Percentiles rank a stretch among this genome's conserved stretches.
These are phyloP conservation scores for Fusarium cyanostomum DNA, from an alignment of 2,329 filamentous ascomycete species.

Conservation along the genomic window DNA sequence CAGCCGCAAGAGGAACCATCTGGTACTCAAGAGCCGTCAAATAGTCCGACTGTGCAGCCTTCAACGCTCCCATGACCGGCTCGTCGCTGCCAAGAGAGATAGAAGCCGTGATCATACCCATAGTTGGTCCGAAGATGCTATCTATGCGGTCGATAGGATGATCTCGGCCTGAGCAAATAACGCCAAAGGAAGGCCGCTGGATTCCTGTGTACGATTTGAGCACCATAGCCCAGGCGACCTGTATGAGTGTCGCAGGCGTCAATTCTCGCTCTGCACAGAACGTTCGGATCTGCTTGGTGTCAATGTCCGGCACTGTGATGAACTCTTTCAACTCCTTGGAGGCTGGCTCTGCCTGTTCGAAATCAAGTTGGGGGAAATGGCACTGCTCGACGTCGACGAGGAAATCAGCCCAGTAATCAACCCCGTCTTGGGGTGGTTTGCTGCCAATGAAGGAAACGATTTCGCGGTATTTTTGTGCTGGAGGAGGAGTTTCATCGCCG, in stretches of 20 bases:
- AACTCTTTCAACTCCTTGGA: background rate
- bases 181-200: conserved; percentile 62
- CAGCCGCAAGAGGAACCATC: conserved; percentile 58
- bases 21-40: conserved; percentile 58
- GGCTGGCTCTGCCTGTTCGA: background rate
- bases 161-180: conserved; percentile 63
- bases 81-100: conserved; percentile 48
- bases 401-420: background rate
- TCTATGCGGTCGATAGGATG: conserved; percentile 58
- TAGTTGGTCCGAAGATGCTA: conserved; percentile 60
- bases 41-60: conserved; percentile 56
- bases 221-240: conserved; percentile 62
- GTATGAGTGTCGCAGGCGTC: conserved; percentile 60
- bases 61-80: conserved; percentile 52
- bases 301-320: conserved; percentile 16
- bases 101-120: conserved; percentile 64
- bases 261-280: conserved; percentile 53
- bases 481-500: background rate
- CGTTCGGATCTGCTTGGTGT: conserved; percentile 30
- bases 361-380: conserved; percentile 15
- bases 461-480: background rate
- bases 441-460: conserved; percentile 5
- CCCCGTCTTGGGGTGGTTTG: background rate
- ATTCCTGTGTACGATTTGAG: conserved; percentile 58
- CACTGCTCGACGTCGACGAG: conserved; percentile 9